These are phyloP conservation scores for Geoglossum cookeanum DNA, from an alignment of 2,329 filamentous ascomycete genomes.

Conservation along the genomic window DNA sequence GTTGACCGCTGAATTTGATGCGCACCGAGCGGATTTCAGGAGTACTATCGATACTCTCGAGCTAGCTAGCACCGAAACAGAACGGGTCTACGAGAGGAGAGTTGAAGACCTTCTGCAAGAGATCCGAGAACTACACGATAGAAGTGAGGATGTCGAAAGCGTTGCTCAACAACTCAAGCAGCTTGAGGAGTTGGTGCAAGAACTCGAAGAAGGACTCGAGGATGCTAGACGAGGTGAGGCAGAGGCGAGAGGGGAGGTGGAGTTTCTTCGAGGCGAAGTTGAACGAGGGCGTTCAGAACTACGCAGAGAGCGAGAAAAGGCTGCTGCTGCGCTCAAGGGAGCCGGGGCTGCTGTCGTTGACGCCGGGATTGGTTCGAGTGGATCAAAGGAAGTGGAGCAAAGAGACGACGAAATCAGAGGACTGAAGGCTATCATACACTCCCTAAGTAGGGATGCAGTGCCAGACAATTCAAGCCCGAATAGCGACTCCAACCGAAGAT, in stretches of 20 bases:
- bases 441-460: conserved; percentile 56
- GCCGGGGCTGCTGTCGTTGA: conserved; percentile 24
- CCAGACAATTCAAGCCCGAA: conserved; percentile 12
- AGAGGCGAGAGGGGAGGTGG: conserved; percentile 86
- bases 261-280: conserved; percentile 86
- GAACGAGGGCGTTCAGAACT: conserved; percentile 80
- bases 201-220: conserved; percentile 89
- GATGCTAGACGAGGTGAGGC: conserved; percentile 87
- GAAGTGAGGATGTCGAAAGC: conserved; percentile 74
- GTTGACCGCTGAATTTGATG: conserved; percentile 86
- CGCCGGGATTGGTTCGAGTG: conserved; percentile 14
- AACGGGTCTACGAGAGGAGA: conserved; percentile 86
- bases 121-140: conserved; percentile 61
- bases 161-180: conserved; percentile 87
- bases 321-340: conserved; percentile 39
- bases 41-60: conserved; percentile 95
- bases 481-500: conserved; percentile 13
- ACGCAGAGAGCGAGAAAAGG: conserved; percentile 71
- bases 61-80: conserved; percentile 85
- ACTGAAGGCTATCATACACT: conserved; percentile 94
- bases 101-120: conserved; percentile 74
- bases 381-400: conserved; percentile 63
- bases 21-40: conserved; percentile 84
- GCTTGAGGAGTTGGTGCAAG: conserved; percentile 86
- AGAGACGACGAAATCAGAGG: conserved; percentile 96